A percentile compares a stretch with the other conserved stretches of the same genome.
These are phyloP conservation scores for Xylaria acuta DNA, from an alignment of 495 filamentous ascomycete species.

Conservation along the genomic window DNA sequence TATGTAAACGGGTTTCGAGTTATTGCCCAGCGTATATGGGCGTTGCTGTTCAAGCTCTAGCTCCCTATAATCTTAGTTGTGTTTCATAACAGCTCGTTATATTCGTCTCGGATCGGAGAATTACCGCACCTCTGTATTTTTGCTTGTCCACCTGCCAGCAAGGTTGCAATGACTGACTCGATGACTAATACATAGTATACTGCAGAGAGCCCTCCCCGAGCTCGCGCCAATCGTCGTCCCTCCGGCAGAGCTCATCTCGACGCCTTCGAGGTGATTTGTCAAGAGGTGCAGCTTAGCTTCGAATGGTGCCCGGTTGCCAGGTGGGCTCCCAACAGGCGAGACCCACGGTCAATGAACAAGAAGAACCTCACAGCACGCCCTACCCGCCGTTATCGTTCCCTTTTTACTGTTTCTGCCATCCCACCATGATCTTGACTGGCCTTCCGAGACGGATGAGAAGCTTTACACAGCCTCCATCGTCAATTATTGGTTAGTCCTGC, in stretches of 20 bases:
- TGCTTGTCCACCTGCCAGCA: not conserved
- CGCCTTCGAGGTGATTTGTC: constrained; percentile 19
- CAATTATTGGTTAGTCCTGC: constrained; percentile 7
- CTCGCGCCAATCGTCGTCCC: constrained; percentile 7
- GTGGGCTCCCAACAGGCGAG: constrained; percentile 12
- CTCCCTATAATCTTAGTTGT: not conserved
- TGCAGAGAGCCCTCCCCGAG: not conserved
- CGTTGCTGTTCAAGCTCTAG: not conserved
- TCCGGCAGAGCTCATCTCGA: not conserved
- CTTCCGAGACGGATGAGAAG: not conserved
- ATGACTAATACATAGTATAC: constrained; percentile 9
- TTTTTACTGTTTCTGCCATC: constrained; percentile 18
- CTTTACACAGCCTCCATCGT: constrained; percentile 4
- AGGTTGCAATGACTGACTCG: not conserved
- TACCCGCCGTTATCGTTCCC: not conserved
- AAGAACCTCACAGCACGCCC: not conserved
- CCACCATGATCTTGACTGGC: constrained; percentile 7
- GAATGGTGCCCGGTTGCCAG: constrained; percentile 11
- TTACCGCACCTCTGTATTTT: not conserved
- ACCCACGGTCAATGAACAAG: not conserved
- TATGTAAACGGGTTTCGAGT: no score
- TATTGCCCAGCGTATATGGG: no score
- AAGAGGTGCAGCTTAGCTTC: constrained; percentile 24
- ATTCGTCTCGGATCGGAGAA: not conserved
- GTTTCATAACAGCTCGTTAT: not conserved